Evolutionary conservation across 768 basidiomycete genomes (phyloP).

Genomic region (Agaricus bisporus): DNA sequence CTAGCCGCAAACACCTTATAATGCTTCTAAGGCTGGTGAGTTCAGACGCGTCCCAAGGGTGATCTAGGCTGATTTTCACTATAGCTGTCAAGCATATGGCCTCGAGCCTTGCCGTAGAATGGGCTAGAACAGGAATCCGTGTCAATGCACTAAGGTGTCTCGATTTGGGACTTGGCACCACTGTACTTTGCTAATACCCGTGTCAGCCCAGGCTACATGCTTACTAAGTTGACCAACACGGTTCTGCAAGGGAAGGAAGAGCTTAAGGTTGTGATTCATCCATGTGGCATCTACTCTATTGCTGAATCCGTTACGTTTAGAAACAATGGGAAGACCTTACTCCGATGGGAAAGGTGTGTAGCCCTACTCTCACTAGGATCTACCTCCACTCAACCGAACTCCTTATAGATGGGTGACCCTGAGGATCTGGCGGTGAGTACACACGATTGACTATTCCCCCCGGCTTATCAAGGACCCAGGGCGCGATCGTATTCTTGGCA

Average conservation of each 20-base stretch:
- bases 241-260: constrained; percentile 72
- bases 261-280: constrained; percentile 51
- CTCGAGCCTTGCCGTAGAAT: constrained; percentile 87
- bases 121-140: constrained; percentile 85
- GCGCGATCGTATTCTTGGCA: constrained; percentile 84
- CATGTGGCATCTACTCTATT: background rate
- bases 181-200: background rate
- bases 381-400: constrained; percentile 4
- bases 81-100: constrained; percentile 92
- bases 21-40: constrained; percentile 87
- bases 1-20: constrained; percentile 90
- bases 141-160: constrained; percentile 73
- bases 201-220: constrained; percentile 85
- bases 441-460: background rate
- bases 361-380: background rate
- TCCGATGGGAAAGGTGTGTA: constrained; percentile 76
- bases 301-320: constrained; percentile 28
- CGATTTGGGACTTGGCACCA: background rate
- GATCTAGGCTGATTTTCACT: constrained; percentile 8
- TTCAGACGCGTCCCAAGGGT: background rate
- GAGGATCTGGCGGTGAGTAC: constrained; percentile 76
- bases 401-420: constrained; percentile 76
- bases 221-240: constrained; percentile 82
- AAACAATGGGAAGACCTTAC: constrained; percentile 81
- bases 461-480: constrained; percentile 32